A percentile compares a stretch with the other conserved stretches of the same genome.
Evolutionary conservation across 2,329 filamentous ascomycete species (phyloP).

Genomic region (Fusarium succisae): DNA sequence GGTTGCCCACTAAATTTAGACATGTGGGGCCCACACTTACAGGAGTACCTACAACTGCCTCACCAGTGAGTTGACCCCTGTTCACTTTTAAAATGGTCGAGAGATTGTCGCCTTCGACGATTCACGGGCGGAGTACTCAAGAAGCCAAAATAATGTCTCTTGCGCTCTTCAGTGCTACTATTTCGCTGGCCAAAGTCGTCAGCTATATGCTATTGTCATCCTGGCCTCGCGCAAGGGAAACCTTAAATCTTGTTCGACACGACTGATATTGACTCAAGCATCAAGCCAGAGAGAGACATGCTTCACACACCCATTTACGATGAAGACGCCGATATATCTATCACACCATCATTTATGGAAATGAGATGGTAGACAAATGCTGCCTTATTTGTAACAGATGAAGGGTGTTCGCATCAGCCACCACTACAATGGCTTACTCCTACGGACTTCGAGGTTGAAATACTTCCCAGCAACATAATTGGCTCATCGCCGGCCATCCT

Average conservation of each 20-base stretch:
- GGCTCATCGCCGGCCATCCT: not conserved
- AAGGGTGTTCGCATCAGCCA: not conserved
- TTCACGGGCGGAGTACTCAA: too few relatives aligned
- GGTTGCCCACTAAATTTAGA: conserved; percentile 9
- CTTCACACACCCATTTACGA: not conserved
- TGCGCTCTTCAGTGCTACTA: not conserved
- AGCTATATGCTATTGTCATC: not conserved
- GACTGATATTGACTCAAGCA: not conserved
- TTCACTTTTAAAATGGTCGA: not conserved
- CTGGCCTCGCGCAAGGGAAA: not conserved
- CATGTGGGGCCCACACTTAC: not conserved
- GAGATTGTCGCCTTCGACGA: not conserved
- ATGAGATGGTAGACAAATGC: not conserved
- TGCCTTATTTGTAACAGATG: not conserved
- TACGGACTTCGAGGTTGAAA: not conserved
- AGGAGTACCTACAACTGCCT: not conserved
- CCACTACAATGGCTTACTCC: not conserved
- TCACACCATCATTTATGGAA: not conserved
- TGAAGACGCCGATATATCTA: not conserved
- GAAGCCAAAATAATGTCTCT: not conserved
- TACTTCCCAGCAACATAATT: not conserved
- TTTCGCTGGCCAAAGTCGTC: too few relatives aligned
- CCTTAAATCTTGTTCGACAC: not conserved
- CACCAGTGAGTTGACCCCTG: not conserved
- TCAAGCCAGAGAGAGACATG: not conserved